Conservation (phyloP, 176 grass and related monocot species). For the Raddia guianensis region DNA sequence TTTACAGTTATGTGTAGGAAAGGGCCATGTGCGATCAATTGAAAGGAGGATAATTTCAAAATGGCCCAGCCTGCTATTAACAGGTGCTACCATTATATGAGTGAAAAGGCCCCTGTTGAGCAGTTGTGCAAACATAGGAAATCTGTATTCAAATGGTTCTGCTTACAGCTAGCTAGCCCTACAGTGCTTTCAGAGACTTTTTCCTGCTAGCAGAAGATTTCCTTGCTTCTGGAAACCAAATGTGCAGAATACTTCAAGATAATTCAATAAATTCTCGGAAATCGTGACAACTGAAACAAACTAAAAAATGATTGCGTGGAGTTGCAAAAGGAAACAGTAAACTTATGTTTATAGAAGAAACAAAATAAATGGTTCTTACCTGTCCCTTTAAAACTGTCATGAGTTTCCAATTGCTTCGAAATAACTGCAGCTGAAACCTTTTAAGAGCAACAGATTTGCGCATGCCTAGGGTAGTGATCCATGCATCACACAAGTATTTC, state of each 20-base stretch:
- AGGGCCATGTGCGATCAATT: constrained; percentile 27
- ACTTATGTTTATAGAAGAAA: constrained; percentile 18
- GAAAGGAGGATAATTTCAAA: constrained; percentile 19
- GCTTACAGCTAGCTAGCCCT: constrained; percentile 34
- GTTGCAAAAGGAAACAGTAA: background rate
- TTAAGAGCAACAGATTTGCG: constrained; percentile 81
- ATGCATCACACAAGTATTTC: constrained; percentile 89
- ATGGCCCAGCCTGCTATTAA: background rate
- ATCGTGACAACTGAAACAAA: constrained; percentile 30
- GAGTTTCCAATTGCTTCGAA: constrained; percentile 71
- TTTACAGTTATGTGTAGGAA: constrained; percentile 42
- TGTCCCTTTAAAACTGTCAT: constrained; percentile 81
- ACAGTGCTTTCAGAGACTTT: constrained; percentile 34
- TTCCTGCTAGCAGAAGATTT: constrained; percentile 28
- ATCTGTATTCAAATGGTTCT: constrained; percentile 22
- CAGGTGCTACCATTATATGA: background rate
- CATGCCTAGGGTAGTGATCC: constrained; percentile 75
- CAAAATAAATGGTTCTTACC: constrained; percentile 48
- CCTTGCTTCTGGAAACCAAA: background rate
- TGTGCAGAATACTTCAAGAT: background rate
- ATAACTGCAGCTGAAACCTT: constrained; percentile 73
- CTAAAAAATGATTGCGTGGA: constrained; percentile 14
- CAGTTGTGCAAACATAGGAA: constrained; percentile 14
- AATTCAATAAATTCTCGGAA: constrained; percentile 7
- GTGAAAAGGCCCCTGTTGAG: background rate